Evolutionary conservation across 176 grass and related monocot species (phyloP).

Genomic region (Calamus simplicifolius): DNA sequence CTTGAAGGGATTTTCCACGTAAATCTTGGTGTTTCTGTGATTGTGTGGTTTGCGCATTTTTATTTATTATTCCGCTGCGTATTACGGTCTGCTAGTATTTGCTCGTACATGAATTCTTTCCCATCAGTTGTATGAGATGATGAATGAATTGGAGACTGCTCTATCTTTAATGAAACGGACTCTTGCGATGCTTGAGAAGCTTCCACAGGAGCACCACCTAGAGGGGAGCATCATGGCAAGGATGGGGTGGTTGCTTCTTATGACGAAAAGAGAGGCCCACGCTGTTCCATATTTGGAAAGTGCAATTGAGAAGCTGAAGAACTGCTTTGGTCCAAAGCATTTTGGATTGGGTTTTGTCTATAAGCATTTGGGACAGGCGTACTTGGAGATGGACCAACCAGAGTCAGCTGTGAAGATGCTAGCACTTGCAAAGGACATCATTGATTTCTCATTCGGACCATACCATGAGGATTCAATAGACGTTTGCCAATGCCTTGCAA

Average conservation of each 20-base stretch:
- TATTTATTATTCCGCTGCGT: too few species aligned
- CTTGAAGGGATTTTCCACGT: too few species aligned
- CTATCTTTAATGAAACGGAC: constrained; percentile 66
- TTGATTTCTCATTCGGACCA: constrained; percentile 42
- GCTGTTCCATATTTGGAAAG: constrained; percentile 63
- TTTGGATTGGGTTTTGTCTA: constrained; percentile 74
- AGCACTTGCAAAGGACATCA: constrained; percentile 46
- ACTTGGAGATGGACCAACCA: constrained; percentile 32
- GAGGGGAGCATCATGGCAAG: constrained; percentile 55
- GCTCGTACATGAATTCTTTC: too few species aligned
- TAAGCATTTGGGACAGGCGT: constrained; percentile 70
- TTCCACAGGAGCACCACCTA: constrained; percentile 46
- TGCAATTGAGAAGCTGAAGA: constrained; percentile 59
- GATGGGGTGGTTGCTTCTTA: constrained; percentile 72
- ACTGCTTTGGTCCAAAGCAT: constrained; percentile 51
- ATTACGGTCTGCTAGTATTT: too few species aligned
- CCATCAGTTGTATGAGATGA: constrained; percentile 43
- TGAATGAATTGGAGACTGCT: constrained; percentile 57
- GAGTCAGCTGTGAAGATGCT: constrained; percentile 44
- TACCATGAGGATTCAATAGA: constrained; percentile 72
- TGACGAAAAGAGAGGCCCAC: constrained; percentile 35
- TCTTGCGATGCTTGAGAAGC: constrained; percentile 33
- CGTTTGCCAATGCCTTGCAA: constrained; percentile 47
- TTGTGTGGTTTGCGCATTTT: too few species aligned
- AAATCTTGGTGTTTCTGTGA: too few species aligned